Evolutionary conservation across 352 stramenopile genomes (phyloP).

Genomic region (Globisporangium sylvaticum): DNA sequence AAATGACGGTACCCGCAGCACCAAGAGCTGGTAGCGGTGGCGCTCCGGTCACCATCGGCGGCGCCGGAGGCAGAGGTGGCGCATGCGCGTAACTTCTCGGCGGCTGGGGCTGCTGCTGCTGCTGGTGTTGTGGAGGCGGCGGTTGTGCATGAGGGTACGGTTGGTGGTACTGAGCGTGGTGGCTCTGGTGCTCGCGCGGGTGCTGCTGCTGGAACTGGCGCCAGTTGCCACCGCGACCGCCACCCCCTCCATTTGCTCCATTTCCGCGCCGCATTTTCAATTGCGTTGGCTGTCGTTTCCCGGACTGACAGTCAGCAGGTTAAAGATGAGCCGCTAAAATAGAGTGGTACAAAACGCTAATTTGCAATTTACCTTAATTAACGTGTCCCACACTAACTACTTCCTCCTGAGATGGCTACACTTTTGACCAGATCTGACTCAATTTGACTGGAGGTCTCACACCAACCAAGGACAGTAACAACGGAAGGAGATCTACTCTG

Average conservation of each 20-base stretch:
- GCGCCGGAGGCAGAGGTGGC: constrained; percentile 2
- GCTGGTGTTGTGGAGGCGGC: constrained; percentile 23
- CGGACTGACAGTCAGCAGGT: background rate
- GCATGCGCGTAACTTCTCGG: constrained; percentile 9
- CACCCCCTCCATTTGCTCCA: constrained; percentile 11
- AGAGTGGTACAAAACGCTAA: background rate
- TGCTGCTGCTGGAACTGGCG: constrained; percentile 34
- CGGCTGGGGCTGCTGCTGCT: constrained; percentile 6
- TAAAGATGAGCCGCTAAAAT: background rate
- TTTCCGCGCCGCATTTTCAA: constrained; percentile 15
- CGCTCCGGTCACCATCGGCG: background rate
- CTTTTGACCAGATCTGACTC: background rate
- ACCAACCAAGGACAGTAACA: no score
- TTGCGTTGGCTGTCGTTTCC: constrained; percentile 7
- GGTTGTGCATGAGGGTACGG: background rate
- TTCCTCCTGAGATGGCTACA: background rate
- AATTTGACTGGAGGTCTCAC: background rate
- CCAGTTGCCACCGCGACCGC: constrained; percentile 22
- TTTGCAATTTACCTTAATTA: background rate
- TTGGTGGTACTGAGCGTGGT: background rate
- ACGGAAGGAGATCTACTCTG: no score
- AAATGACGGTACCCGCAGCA: background rate
- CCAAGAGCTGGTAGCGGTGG: background rate
- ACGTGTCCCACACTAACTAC: background rate
- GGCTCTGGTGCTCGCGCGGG: background rate